A percentile compares a stretch with the other conserved stretches of the same genome.
phyloP scores from a whole-genome alignment of 192 early-diverging fungal species.

The Coemansia sp. region DNA sequence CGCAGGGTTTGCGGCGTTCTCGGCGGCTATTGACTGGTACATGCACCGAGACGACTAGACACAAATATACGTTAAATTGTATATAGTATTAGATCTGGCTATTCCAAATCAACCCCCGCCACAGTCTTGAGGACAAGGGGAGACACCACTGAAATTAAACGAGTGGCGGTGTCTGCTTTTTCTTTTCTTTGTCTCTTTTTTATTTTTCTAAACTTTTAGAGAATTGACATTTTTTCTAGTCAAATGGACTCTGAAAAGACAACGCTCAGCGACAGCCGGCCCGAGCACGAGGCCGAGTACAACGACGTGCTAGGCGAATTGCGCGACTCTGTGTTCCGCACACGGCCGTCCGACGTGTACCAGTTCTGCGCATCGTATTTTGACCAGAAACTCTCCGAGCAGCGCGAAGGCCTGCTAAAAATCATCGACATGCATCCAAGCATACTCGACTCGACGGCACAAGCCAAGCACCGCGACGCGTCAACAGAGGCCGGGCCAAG shows the following conservation, averaged over 20 bases:
- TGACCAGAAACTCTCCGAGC: conserved; percentile 79
- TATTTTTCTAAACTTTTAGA: neutral
- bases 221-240: neutral
- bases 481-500: conserved; percentile 5
- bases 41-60: conserved; percentile 61
- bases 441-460: conserved; percentile 28
- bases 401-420: conserved; percentile 56
- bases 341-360: conserved; percentile 82
- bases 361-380: conserved; percentile 94
- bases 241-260: conserved; percentile 51
- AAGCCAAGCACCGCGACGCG: conserved; percentile 8
- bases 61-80: neutral
- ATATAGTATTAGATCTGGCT: neutral
- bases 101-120: too few species aligned
- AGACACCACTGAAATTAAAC: neutral
- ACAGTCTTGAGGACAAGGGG: too few species aligned
- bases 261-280: conserved; percentile 38
- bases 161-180: neutral
- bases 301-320: conserved; percentile 77
- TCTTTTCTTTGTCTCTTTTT: conserved; percentile 2
- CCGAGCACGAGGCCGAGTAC: conserved; percentile 54
- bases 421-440: conserved; percentile 48
- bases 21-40: conserved; percentile 86
- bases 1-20: conserved; percentile 92
- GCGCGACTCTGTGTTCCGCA: conserved; percentile 69